A percentile compares a stretch with the other conserved stretches of the same genome.
phyloP scores from a whole-genome alignment of 179 eudicot genomes.

The Carnegiea gigantea region DNA sequence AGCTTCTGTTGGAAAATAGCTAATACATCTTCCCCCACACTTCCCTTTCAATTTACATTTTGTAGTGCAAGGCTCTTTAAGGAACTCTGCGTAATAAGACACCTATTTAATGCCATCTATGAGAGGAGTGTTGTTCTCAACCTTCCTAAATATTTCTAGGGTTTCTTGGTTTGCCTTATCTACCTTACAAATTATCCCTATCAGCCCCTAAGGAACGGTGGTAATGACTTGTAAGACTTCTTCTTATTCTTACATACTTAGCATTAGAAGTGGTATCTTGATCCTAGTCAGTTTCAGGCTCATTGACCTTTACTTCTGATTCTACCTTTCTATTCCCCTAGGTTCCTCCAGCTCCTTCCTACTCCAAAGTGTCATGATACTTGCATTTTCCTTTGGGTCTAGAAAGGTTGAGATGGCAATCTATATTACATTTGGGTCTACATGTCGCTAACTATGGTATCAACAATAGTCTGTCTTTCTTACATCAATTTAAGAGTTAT shows the following conservation, averaged over 20 bases:
- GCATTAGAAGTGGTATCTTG: too few relatives aligned
- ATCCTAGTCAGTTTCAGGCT: too few relatives aligned
- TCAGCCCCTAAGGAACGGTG: neutral
- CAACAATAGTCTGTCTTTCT: neutral
- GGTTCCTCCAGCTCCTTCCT: too few relatives aligned
- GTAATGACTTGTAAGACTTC: neutral
- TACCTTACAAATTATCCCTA: neutral
- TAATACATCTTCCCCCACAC: neutral
- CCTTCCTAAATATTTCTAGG: neutral
- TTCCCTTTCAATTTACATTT: too few relatives aligned
- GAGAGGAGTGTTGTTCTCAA: neutral
- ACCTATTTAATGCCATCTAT: neutral
- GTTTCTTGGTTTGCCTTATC: neutral
- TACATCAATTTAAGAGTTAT: too few relatives aligned
- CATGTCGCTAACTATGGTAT: neutral
- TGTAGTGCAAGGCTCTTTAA: too few relatives aligned
- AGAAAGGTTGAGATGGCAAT: neutral
- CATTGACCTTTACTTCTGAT: too few relatives aligned
- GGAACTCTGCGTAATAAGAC: neutral
- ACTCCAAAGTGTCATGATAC: too few relatives aligned
- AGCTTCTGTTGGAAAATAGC: neutral
- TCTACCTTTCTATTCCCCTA: too few relatives aligned
- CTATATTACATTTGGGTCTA: neutral
- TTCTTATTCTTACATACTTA: neutral
- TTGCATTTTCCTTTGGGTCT: too few relatives aligned